Evolutionary conservation across 768 basidiomycete species (phyloP), one percentile per base, ranked within the genome.

Genomic region (Amylocystis lapponica): DNA sequence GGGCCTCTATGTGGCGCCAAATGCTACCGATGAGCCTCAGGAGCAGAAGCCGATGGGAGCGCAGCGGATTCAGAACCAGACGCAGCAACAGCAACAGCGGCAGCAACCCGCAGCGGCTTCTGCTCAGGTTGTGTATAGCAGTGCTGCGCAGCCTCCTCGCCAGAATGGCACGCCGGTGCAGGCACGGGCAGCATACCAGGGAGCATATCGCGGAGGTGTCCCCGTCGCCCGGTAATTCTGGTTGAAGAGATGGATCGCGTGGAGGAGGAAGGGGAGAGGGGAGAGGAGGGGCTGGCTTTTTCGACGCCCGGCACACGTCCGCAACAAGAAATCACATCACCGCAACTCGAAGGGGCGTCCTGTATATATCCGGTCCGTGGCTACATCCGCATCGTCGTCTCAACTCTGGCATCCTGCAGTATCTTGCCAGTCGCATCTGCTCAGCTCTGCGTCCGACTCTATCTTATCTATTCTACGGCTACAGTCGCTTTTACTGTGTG

Each of bases 1-100:
- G 51, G 82, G 82, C 4, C 68, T 99, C 45, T 98, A 99, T 65
- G 95, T 99, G 43, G 86, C 93, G 8, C 95, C 93, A 16, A 48
- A 71, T 39, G 62, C 69, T 1, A 39, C 50, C 6, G 65, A 68
- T 30, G 72, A 75, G 38, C 59, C 69, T 10, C 70, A 72, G 36
- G 74, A 73, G 45, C 68, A 69, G 43, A 69, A 66, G 41, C 51
- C 41, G 7, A n/a, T n/a, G n/a, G n/a, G n/a, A n/a, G n/a, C n/a
- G n/a, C 42, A 48, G 33, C 69, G 69, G 53, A 61, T 63, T 48
- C 64, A 61, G 47, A 59, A 61, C 45, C 69, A 70, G 45, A 67
- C 64, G 29, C 65, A 63, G 33, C 55, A 50, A 23, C 50, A 44
- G 27, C 49, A 49, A 26, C 45, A 46, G 33, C 54, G 50, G 17